Base-by-base conservation (phyloP, 768 basidiomycete species). In the Russula olivacea region DNA sequence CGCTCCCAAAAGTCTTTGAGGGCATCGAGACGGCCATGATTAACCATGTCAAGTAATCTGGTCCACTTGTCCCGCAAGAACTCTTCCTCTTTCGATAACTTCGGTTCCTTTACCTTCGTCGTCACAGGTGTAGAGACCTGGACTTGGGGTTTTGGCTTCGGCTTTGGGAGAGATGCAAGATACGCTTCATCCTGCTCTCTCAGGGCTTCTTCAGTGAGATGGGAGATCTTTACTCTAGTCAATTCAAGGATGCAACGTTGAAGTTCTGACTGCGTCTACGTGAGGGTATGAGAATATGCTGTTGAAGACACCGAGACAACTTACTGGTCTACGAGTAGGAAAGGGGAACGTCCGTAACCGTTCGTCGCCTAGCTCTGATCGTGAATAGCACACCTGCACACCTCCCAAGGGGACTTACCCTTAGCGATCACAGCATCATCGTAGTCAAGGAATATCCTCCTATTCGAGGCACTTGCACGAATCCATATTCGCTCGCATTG, bases 401-500 rank as follows among this genome's bases (percentile, higher is more conserved):
- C 4, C 15, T 59, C 10, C 38, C 25, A 60, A 7, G 30, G 50
- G 6, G 40, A 59, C 11, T 51, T 21, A 71, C 85, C 82, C 76
- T 92, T 94, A 32, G 76, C 71, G 55, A 98, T 82, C 3, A 86
- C 75, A 1, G 89, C 86, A 3, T 81, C 88, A 15, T 94, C 92
- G 69, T 93, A 95, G 58, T 93, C 94, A 61, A 92, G 78, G 74
- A 99, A 98, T 59, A 91, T 94, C 57, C 85, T 84, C 59, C 89
- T 83, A 71, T 97, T 97, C 1, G 89, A 85, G 19, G 83, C 86
- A 73, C 85, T 95, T 41, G 94, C 93, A 19, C 97, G 84, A 48
- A 99, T 85, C 79, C 91, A 99, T 54, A 99, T 90, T 55, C 88
- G 78, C 71, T 98, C 94, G 67, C 92, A 93, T n/a, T 78, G 79